Conservation (phyloP, 345 rosid genomes). For the Murraya paniculata region DNA sequence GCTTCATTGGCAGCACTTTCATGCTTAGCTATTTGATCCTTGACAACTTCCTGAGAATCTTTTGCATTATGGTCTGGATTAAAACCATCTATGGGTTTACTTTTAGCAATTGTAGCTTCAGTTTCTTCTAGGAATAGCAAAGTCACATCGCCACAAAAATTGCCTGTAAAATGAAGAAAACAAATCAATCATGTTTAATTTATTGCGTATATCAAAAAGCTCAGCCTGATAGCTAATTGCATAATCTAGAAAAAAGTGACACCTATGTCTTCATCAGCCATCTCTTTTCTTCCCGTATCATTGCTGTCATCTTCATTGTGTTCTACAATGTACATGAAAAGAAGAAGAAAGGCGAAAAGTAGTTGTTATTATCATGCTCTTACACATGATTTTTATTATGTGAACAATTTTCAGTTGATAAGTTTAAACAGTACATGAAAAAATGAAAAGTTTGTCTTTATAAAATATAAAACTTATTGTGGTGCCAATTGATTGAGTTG, state of each 20-base stretch:
- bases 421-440: neutral
- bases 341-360: neutral
- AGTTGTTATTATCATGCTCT: neutral
- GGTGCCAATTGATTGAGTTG: too few relatives aligned
- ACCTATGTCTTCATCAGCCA: conserved; percentile 15
- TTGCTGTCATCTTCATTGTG: conserved; percentile 7
- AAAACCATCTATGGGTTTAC: conserved; percentile 1
- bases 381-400: too few relatives aligned
- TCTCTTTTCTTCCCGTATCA: neutral
- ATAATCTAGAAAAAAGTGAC: neutral
- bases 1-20: conserved; percentile 5
- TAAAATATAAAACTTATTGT: too few relatives aligned
- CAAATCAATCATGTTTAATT: neutral
- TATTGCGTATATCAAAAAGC: neutral
- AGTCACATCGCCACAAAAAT: neutral
- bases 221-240: neutral
- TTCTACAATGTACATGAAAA: conserved; percentile 5
- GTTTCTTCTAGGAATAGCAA: neutral
- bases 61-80: conserved; percentile 2
- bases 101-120: neutral
- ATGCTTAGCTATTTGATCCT: neutral
- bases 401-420: neutral
- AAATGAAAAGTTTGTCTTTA: neutral
- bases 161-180: conserved; percentile 11
- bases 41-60: conserved; percentile 2